Conservation (phyloP, 2,329 filamentous ascomycete genomes). For the Ceratocystiopsis sp. region DNA sequence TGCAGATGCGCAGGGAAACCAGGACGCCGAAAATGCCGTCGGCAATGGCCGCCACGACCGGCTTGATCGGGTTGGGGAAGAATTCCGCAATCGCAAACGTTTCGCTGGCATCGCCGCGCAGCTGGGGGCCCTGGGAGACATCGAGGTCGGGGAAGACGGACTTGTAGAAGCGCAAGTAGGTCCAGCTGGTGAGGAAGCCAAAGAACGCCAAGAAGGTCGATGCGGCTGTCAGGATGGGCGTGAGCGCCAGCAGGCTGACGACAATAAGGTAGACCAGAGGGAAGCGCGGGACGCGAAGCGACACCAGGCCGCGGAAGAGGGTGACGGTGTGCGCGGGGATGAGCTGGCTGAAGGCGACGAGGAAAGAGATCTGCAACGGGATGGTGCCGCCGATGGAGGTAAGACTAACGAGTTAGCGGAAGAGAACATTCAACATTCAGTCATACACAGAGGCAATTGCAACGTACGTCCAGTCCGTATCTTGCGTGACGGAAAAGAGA, state of each 20-base stretch:
- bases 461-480: slow-evolving; percentile 48
- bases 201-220: slow-evolving; percentile 64
- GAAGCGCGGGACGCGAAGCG: slow-evolving; percentile 63
- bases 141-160: slow-evolving; percentile 52
- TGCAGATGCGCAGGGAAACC: slow-evolving; percentile 61
- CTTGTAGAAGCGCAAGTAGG: slow-evolving; percentile 93
- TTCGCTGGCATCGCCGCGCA: slow-evolving; percentile 85
- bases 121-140: slow-evolving; percentile 36
- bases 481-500: slow-evolving; percentile 48
- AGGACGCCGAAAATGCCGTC: slow-evolving; percentile 59
- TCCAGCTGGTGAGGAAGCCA: slow-evolving; percentile 80
- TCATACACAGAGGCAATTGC: neutral
- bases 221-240: slow-evolving; percentile 46
- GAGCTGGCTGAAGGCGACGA: slow-evolving; percentile 94
- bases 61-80: slow-evolving; percentile 74
- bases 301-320: slow-evolving; percentile 73
- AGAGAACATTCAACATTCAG: slow-evolving; percentile 7
- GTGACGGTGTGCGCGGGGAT: slow-evolving; percentile 94
- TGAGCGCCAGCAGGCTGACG: slow-evolving; percentile 46
- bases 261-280: slow-evolving; percentile 59
- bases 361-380: slow-evolving; percentile 78
- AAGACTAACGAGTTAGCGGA: slow-evolving; percentile 29
- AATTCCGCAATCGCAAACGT: slow-evolving; percentile 94
- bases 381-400: slow-evolving; percentile 80
- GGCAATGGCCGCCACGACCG: slow-evolving; percentile 55